phyloP scores from a whole-genome alignment of 108 stramenopile genomes.

The Conticribra guillardii region DNA sequence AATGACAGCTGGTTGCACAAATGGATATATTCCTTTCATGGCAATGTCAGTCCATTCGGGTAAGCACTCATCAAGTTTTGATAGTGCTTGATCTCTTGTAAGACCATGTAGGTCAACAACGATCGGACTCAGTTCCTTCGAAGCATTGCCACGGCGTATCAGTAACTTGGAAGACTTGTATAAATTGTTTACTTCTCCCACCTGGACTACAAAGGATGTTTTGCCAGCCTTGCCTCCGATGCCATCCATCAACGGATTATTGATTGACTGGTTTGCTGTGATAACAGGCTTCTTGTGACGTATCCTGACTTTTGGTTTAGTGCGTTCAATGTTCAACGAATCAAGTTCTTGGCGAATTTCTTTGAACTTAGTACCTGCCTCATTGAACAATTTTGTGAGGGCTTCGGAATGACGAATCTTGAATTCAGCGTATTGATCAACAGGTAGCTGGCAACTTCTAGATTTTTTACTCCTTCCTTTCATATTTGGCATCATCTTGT shows the following conservation, averaged over 20 bases:
- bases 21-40: conserved; percentile 19
- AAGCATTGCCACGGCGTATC: background rate
- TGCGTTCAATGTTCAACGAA: background rate
- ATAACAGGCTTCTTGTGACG: background rate
- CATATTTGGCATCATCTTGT: background rate
- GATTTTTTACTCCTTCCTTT: background rate
- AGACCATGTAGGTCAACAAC: conserved; percentile 27
- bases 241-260: conserved; percentile 1
- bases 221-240: conserved; percentile 16
- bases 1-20: conserved; percentile 5
- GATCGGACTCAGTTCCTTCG: no score
- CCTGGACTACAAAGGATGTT: conserved; percentile 3
- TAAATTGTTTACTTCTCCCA: conserved; percentile 5
- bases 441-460: background rate
- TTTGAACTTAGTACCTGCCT: conserved; percentile 3
- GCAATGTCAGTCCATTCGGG: conserved; percentile 5
- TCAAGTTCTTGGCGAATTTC: conserved; percentile 7
- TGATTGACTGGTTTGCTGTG: background rate
- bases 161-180: conserved; percentile 19
- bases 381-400: background rate
- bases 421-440: background rate
- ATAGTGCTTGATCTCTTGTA: conserved; percentile 9
- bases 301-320: conserved; percentile 2
- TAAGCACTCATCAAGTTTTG: background rate
- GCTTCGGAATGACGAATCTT: background rate